Base-by-base conservation (phyloP, 352 stramenopile species). In the Elongisporangium anandrum region DNA sequence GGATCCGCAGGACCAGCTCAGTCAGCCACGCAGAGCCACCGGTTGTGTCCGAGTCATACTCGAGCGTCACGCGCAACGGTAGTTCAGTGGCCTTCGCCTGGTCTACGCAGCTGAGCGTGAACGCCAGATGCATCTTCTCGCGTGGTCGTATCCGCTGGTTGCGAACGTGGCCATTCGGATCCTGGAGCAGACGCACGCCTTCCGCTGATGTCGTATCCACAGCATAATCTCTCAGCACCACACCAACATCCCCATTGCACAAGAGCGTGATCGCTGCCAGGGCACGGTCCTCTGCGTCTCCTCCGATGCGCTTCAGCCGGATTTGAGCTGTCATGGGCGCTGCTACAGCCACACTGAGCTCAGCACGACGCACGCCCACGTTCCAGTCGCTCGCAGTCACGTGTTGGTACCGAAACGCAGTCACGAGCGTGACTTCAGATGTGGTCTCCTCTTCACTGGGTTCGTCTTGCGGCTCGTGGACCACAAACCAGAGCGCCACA, bases 101-200 rank as follows among this genome's bases (percentile, higher is more conserved):
- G 16, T 26, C 59, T 0, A 39, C 53, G 20, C 64, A 73, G 15
- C 19, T 23, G 5, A 85, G 23, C 13, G 68, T 81, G 50, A 85
- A 87, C 1, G 65, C 60, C 21, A 83, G 49, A 50, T 83, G 63
- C 8, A 85, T 24, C 8, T 55, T 64, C 20, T 83, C 74, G 8
- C 47, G 56, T 19, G 72, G 72, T 20, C 57, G 70, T 17, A 84
- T 19, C n/a, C 3, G 58, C 45, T 60, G 68, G 19, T 63, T 64
- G 49, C 68, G 63, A 10, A 85, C 17, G 3, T 57, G 59, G 4
- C 52, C 59, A n/a, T 85, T 84, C 15, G 68, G 72, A 57, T 87
- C 77, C 4, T 75, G 59, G 4, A 66, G 34, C 2, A 80, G 48
- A 0, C 73, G 16, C 8, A 59, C 20, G 17, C 38, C 19, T 19